Percentiles rank a stretch among this genome's conserved stretches.
These are phyloP conservation scores for Asterophora parasitica DNA, from an alignment of 768 basidiomycete species.

Conservation along the genomic window DNA sequence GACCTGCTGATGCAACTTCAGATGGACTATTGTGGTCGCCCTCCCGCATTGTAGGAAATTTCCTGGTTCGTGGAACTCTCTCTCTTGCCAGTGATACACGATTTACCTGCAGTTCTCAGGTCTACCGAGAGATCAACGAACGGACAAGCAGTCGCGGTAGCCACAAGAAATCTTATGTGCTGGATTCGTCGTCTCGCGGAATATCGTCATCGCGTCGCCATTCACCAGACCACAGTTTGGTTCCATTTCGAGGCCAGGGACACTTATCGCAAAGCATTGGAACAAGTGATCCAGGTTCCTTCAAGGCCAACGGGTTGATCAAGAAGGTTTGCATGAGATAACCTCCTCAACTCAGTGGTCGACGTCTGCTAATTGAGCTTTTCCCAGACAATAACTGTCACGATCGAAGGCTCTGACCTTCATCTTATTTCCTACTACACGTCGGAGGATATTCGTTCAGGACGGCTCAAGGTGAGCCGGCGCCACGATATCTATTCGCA, in stretches of 20 bases:
- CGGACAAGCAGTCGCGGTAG: constrained; percentile 52
- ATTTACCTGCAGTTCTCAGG: constrained; percentile 33
- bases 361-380: constrained; percentile 1
- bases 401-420: constrained; percentile 72
- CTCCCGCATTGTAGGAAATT: constrained; percentile 80
- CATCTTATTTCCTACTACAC: constrained; percentile 85
- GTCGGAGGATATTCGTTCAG: constrained; percentile 69
- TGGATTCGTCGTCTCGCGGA: constrained; percentile 40
- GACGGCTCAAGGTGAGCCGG: constrained; percentile 48
- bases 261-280: constrained; percentile 27
- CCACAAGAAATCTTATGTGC: constrained; percentile 46
- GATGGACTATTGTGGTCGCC: constrained; percentile 76
- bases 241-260: constrained; percentile 28
- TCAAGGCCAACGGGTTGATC: constrained; percentile 69
- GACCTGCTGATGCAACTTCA: constrained; percentile 21
- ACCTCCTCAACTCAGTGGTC: background rate
- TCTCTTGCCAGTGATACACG: background rate
- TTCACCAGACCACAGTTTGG: constrained; percentile 36
- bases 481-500: background rate
- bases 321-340: constrained; percentile 57
- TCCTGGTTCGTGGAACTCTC: constrained; percentile 47
- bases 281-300: constrained; percentile 48
- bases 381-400: constrained; percentile 77
- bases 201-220: constrained; percentile 31
- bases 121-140: constrained; percentile 79